phyloP scores from a whole-genome alignment of 352 stramenopile species.

The Phytopythium delawarense region DNA sequence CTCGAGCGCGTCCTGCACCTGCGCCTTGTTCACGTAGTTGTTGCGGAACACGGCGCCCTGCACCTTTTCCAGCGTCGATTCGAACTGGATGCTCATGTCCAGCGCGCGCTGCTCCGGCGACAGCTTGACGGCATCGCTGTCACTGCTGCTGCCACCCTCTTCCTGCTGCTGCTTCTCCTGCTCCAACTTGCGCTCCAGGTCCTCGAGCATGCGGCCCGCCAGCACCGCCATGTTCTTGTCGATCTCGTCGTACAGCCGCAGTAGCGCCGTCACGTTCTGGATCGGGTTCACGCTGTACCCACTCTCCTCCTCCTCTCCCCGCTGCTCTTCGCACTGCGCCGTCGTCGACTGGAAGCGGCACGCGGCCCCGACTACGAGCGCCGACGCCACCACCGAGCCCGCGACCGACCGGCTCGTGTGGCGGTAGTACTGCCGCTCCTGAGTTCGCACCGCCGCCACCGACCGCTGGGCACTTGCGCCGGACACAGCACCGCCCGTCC shows the following conservation, averaged over 20 bases:
- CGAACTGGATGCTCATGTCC: conserved; percentile 81
- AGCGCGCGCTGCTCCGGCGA: conserved; percentile 69
- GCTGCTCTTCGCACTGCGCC: conserved; percentile 17
- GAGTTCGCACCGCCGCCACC: not conserved
- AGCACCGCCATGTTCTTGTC: conserved; percentile 84
- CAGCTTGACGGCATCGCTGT: conserved; percentile 27
- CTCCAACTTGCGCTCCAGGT: conserved; percentile 45
- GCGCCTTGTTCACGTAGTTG: conserved; percentile 77
- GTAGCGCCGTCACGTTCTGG: conserved; percentile 61
- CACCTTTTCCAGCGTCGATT: conserved; percentile 73
- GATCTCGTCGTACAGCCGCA: conserved; percentile 79
- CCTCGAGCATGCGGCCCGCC: conserved; percentile 59
- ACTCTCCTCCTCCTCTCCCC: conserved; percentile 10
- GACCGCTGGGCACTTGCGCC: not conserved
- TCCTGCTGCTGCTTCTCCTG: conserved; percentile 14
- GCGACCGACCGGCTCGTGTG: not conserved
- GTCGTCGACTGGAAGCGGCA: not conserved
- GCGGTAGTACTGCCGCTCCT: not conserved
- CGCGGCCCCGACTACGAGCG: not conserved
- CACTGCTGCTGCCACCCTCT: conserved; percentile 5
- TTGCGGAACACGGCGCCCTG: conserved; percentile 83
- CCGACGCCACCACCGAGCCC: conserved; percentile 3
- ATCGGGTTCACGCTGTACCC: conserved; percentile 61
- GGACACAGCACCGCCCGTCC: not conserved
- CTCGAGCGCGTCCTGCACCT: conserved; percentile 71